phyloP scores from a whole-genome alignment of 2,329 filamentous ascomycete genomes.

The Nectriaceae sp. region DNA sequence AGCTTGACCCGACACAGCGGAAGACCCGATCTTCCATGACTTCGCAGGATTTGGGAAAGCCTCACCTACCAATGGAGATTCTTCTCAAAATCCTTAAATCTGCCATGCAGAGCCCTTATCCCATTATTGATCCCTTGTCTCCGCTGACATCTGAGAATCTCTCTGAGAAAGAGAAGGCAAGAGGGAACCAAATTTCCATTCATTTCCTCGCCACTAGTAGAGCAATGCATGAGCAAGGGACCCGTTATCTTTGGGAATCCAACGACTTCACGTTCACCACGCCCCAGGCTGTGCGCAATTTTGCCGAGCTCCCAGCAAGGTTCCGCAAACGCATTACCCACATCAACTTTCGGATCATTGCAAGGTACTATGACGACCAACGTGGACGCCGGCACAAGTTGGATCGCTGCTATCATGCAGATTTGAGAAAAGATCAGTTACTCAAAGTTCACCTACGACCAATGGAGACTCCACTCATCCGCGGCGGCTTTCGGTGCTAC shows the following conservation, averaged over 20 bases:
- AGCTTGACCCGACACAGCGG: slow-evolving; percentile 32
- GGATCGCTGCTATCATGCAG: slow-evolving; percentile 43
- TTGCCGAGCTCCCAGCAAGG: slow-evolving; percentile 45
- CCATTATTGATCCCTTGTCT: slow-evolving; percentile 57
- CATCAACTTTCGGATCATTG: slow-evolving; percentile 55
- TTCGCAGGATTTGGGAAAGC: slow-evolving; percentile 34
- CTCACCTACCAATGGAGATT: slow-evolving; percentile 54
- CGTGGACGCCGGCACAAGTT: slow-evolving; percentile 42
- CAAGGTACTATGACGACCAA: slow-evolving; percentile 57
- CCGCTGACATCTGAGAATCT: slow-evolving; percentile 45
- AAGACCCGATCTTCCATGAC: slow-evolving; percentile 35
- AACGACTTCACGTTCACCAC: slow-evolving; percentile 59
- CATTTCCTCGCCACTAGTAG: slow-evolving; percentile 55
- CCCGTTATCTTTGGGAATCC: slow-evolving; percentile 49
- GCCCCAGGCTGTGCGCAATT: slow-evolving; percentile 50
- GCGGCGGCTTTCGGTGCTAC: slow-evolving; percentile 57
- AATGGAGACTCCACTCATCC: slow-evolving; percentile 47
- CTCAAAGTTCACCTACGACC: slow-evolving; percentile 46
- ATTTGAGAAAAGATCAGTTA: slow-evolving; percentile 42
- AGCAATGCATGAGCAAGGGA: slow-evolving; percentile 51
- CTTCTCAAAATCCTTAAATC: slow-evolving; percentile 54
- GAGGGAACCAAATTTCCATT: slow-evolving; percentile 53
- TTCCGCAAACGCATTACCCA: slow-evolving; percentile 47
- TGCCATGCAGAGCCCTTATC: slow-evolving; percentile 48
- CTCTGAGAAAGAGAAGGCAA: slow-evolving; percentile 43